Base-by-base conservation (phyloP, 495 filamentous ascomycete species). In the Neurospora terricola region DNA sequence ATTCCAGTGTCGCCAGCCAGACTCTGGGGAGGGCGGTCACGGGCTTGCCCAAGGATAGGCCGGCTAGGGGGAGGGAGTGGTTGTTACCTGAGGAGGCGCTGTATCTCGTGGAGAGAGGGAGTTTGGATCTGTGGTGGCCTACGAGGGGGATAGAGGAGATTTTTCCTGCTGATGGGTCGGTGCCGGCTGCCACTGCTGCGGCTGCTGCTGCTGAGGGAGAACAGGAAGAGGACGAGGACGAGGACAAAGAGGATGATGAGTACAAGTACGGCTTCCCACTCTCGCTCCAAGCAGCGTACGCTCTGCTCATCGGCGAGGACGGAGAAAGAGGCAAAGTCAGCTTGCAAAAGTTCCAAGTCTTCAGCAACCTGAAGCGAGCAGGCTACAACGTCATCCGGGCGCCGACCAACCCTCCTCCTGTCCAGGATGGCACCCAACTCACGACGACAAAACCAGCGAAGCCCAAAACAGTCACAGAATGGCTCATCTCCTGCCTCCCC, bases 51-150 rank as follows among this genome's bases (percentile, higher is more conserved):
- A 83, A 82, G 75, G 73, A 80, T 16, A 77, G 79, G 37, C 82
- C 83, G 59, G 87, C 86, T 0, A 84, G 82, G 75, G 86, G 89
- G 36, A 86, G 86, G 69, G 77, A 94, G 27, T 96, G 93, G 93
- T 78, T 99, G 36, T 79, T 96, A n/a, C 94, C 94, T 0, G 96
- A 99, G 79, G 96, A 99, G 78, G 91, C 93, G 8, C 82, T 99
- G 69, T 98, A 93, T 79, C 77, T 97, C 62, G 84, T 98, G 21
- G 96, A 99, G 82, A 82, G 95, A 75, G 96, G 95, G 0, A 92
- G 86, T 74, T 72, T 99, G 76, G 93, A 98, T 82, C 83, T 97
- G 34, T 88, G 93, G 84, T 99, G 92, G 92, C 92, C 92, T 38
- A 75, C 81, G 12, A 77, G 78, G 40, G 78, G 78, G 16, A 71